Percentiles rank a stretch among this genome's conserved stretches.
Evolutionary conservation across 1,284 basidiomycete species (phyloP).

Genomic region (Ceratobasidium theobromae): DNA sequence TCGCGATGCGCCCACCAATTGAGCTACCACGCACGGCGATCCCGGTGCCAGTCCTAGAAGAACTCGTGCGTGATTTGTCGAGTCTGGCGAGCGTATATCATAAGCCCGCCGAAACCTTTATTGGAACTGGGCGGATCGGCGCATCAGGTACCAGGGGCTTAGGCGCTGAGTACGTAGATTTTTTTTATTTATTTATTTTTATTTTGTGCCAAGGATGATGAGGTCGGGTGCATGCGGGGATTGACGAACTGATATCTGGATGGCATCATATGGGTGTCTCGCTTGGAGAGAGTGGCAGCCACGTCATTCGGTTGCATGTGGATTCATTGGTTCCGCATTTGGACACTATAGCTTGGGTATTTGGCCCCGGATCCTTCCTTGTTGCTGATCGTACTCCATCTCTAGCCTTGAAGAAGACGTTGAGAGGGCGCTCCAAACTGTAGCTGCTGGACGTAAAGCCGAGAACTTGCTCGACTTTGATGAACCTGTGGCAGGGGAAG

Average conservation of each 20-base stretch:
- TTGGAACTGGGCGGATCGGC: constrained; percentile 81
- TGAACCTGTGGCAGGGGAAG: constrained; percentile 60
- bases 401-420: constrained; percentile 54
- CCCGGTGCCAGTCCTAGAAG: constrained; percentile 86
- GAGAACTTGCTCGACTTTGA: constrained; percentile 96
- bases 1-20: constrained; percentile 90
- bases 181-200: constrained; percentile 20
- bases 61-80: constrained; percentile 86
- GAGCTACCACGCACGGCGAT: constrained; percentile 90
- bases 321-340: too few species aligned
- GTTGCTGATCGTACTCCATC: background rate
- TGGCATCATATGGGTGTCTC: too few species aligned
- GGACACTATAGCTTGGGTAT: too few species aligned
- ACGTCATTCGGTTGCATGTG: too few species aligned
- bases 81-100: constrained; percentile 92
- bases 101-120: constrained; percentile 90
- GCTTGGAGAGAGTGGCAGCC: background rate
- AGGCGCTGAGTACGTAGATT: constrained; percentile 59
- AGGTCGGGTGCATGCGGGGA: too few species aligned
- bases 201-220: too few species aligned
- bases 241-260: too few species aligned
- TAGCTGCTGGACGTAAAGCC: constrained; percentile 85
- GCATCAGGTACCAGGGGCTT: constrained; percentile 79
- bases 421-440: constrained; percentile 85
- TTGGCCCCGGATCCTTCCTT: too few species aligned